Percentiles rank a stretch among this genome's conserved stretches.
Evolutionary conservation across 352 stramenopile genomes (phyloP).

Genomic region (Detonula confervacea): DNA sequence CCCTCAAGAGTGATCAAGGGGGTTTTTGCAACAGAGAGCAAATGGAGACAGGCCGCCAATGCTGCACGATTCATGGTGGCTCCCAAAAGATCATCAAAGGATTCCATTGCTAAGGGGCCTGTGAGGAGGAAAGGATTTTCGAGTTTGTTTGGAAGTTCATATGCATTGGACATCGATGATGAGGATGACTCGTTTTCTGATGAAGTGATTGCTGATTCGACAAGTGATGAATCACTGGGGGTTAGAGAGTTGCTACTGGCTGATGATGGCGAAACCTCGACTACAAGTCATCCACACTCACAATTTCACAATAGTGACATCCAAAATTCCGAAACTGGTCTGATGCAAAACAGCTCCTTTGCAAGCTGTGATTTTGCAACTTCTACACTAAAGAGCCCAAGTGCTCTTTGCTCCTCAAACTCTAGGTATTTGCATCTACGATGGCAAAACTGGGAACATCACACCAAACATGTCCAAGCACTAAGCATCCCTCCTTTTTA

Average conservation of each 20-base stretch:
- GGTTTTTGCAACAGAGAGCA: conserved; percentile 23
- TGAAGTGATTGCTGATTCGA: conserved; percentile 5
- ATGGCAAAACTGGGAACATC: conserved; percentile 31
- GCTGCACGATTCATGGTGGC: conserved; percentile 20
- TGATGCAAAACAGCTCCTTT: not conserved
- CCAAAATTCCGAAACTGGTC: not conserved
- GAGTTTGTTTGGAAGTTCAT: not conserved
- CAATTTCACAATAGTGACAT: not conserved
- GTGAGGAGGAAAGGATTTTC: conserved; percentile 1
- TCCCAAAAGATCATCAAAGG: conserved; percentile 13
- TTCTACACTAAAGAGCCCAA: not conserved
- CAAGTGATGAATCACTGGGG: not conserved
- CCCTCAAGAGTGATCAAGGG: conserved; percentile 11
- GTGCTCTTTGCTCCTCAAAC: conserved; percentile 5
- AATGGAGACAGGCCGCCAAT: conserved; percentile 20
- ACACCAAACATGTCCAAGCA: conserved; percentile 5
- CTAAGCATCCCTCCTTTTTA: conserved; percentile 9
- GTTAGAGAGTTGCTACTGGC: conserved; percentile 2
- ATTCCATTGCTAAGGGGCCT: too few relatives aligned
- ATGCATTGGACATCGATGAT: conserved; percentile 4
- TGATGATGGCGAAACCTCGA: conserved; percentile 2
- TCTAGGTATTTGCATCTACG: conserved; percentile 31
- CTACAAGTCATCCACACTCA: conserved; percentile 1
- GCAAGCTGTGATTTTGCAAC: not conserved
- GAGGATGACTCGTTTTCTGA: not conserved